Conservation (phyloP, 805 yeast genomes). For the Ogataea ganodermae region DNA sequence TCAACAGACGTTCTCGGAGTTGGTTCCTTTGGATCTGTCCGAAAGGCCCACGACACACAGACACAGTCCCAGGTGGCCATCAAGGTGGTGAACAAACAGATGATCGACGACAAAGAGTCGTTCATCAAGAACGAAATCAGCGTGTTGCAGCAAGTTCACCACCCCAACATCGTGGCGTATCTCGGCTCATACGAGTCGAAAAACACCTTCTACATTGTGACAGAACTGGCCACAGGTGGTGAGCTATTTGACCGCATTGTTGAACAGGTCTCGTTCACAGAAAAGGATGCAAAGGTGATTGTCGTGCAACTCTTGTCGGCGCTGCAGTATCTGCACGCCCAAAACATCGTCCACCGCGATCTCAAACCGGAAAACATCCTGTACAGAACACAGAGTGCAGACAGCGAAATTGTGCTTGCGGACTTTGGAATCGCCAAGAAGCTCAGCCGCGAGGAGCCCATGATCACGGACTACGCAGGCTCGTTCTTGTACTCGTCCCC, state of each 20-base stretch:
- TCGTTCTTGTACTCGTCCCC: conserved; percentile 95
- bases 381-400: conserved; percentile 52
- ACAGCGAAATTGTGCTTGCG: conserved; percentile 71
- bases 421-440: conserved; percentile 91
- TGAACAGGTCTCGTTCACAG: conserved; percentile 75
- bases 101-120: conserved; percentile 63
- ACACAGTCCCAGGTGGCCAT: conserved; percentile 75
- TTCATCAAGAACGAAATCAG: conserved; percentile 75
- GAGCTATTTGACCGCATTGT: conserved; percentile 86
- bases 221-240: conserved; percentile 91
- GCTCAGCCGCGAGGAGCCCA: conserved; percentile 31
- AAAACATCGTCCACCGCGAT: conserved; percentile 74
- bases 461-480: conserved; percentile 43
- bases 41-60: conserved; percentile 53
- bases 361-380: conserved; percentile 74
- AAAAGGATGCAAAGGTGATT: conserved; percentile 72
- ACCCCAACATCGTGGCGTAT: conserved; percentile 80
- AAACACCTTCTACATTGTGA: conserved; percentile 84
- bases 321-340: conserved; percentile 66
- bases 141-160: conserved; percentile 61
- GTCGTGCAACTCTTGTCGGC: conserved; percentile 74
- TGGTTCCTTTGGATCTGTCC: conserved; percentile 86
- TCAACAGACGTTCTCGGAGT: conserved; percentile 72
- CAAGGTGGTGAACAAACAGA: conserved; percentile 78
- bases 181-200: conserved; percentile 86